A percentile compares a stretch with the other conserved stretches of the same genome.
Evolutionary conservation across 2,329 filamentous ascomycete genomes (phyloP).

Genomic region (Stachybotrys elegans): DNA sequence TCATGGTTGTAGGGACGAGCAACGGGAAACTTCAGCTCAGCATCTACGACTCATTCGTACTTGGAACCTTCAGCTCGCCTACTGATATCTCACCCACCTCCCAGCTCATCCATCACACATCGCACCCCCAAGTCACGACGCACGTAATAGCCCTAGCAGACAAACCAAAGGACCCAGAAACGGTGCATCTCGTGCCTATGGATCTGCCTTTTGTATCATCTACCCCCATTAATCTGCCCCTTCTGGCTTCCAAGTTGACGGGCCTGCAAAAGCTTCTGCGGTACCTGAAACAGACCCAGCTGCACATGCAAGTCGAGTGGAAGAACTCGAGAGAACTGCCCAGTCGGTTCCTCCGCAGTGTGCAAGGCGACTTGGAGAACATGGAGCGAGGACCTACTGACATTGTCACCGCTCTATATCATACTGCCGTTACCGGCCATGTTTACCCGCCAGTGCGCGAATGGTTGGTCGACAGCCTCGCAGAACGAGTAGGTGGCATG

Average conservation of each 20-base stretch:
- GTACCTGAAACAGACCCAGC: constrained; percentile 77
- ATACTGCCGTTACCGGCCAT: constrained; percentile 79
- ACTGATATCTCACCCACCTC: constrained; percentile 18
- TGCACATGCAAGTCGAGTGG: constrained; percentile 77
- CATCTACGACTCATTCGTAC: constrained; percentile 80
- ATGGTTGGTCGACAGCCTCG: constrained; percentile 81
- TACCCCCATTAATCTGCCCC: constrained; percentile 73
- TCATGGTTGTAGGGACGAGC: constrained; percentile 69
- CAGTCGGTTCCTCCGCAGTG: constrained; percentile 67
- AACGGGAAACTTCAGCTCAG: constrained; percentile 70
- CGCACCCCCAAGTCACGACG: constrained; percentile 68
- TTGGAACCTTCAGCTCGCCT: constrained; percentile 59
- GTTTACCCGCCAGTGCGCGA: constrained; percentile 71
- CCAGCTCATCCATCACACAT: constrained; percentile 56
- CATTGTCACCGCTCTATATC: constrained; percentile 74
- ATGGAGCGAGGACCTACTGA: constrained; percentile 48
- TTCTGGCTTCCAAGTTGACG: constrained; percentile 82
- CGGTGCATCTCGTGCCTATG: constrained; percentile 61
- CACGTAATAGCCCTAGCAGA: constrained; percentile 62
- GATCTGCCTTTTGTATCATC: constrained; percentile 79
- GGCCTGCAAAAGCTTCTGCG: constrained; percentile 80
- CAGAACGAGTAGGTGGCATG: constrained; percentile 59
- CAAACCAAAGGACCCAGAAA: constrained; percentile 23
- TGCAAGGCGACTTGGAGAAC: constrained; percentile 69
- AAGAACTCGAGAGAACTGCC: constrained; percentile 77